Evolutionary conservation across 1,139 yeast genomes (phyloP).

Genomic region (Geotrichum fermentans): DNA sequence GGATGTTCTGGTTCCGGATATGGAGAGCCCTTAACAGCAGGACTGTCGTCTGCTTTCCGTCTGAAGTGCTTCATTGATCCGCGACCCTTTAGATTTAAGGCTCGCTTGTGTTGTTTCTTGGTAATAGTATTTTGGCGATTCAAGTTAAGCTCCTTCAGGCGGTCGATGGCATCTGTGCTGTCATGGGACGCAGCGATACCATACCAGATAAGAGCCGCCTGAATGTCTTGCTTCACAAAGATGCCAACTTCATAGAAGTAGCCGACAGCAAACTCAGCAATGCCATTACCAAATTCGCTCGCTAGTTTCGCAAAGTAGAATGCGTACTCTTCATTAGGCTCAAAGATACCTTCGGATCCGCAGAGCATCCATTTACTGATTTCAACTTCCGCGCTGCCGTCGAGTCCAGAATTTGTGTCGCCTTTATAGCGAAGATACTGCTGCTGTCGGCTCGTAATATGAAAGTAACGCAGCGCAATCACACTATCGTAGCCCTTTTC

Average conservation of each 20-base stretch:
- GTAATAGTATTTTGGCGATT: slow-evolving; percentile 24
- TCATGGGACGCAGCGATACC: slow-evolving; percentile 32
- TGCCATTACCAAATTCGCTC: slow-evolving; percentile 34
- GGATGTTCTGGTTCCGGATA: slow-evolving; percentile 17
- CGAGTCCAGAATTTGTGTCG: slow-evolving; percentile 22
- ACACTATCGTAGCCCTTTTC: slow-evolving; percentile 38
- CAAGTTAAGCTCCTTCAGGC: slow-evolving; percentile 30
- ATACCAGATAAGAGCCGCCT: slow-evolving; percentile 36
- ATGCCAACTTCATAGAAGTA: slow-evolving; percentile 43
- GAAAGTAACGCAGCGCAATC: slow-evolving; percentile 39
- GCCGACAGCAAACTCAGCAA: slow-evolving; percentile 42
- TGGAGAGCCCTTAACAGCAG: slow-evolving; percentile 1
- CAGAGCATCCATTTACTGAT: slow-evolving; percentile 42
- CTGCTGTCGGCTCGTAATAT: slow-evolving; percentile 39
- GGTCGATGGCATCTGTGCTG: slow-evolving; percentile 35
- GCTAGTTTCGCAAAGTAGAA: slow-evolving; percentile 38
- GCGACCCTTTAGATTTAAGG: slow-evolving; percentile 27
- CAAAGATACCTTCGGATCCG: slow-evolving; percentile 34
- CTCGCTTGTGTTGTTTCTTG: slow-evolving; percentile 30
- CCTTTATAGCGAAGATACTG: slow-evolving; percentile 30
- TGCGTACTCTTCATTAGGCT: slow-evolving; percentile 40
- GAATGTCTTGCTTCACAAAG: slow-evolving; percentile 29
- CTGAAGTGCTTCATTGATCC: slow-evolving; percentile 27
- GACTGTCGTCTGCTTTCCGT: slow-evolving; percentile 9
- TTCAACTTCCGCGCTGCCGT: slow-evolving; percentile 39